Conservation (phyloP, 2,329 filamentous ascomycete species). For the Ceratocystis destructans region DNA sequence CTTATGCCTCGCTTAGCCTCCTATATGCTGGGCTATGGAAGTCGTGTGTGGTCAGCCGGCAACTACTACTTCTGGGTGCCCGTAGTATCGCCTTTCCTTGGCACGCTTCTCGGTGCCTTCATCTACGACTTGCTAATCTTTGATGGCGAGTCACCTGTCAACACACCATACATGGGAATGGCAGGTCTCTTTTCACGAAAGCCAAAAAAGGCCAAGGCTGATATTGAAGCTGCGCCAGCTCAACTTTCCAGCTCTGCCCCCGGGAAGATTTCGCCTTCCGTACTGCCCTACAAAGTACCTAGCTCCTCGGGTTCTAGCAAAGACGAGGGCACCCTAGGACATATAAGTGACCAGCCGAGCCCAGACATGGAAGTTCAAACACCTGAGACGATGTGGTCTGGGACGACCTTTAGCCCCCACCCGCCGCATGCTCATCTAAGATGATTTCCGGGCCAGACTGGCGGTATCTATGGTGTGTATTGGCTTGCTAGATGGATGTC, state of each 20-base stretch:
- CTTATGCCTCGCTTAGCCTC: slow-evolving; percentile 55
- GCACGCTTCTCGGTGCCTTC: slow-evolving; percentile 49
- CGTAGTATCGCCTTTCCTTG: slow-evolving; percentile 56
- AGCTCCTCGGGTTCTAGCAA: neutral
- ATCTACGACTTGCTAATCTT: slow-evolving; percentile 56
- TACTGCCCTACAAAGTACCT: neutral
- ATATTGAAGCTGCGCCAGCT: slow-evolving; percentile 10
- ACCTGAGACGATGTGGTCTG: neutral
- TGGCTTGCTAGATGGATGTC: neutral
- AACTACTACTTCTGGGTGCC: slow-evolving; percentile 66
- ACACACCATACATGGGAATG: slow-evolving; percentile 52
- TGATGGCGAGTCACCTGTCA: slow-evolving; percentile 56
- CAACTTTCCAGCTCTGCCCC: neutral
- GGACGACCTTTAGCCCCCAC: neutral
- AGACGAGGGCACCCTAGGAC: neutral
- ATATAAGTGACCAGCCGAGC: neutral
- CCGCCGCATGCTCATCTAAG: neutral
- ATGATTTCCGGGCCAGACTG: neutral
- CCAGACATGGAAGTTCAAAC: neutral
- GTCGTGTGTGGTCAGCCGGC: slow-evolving; percentile 52
- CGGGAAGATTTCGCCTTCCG: neutral
- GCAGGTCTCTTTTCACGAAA: slow-evolving; percentile 32
- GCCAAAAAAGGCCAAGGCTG: slow-evolving; percentile 25
- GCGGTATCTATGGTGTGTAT: neutral
- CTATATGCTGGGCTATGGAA: slow-evolving; percentile 54